Evolutionary conservation across 768 basidiomycete genomes (phyloP), one percentile per base, ranked within the genome.

Genomic region (Hypholoma sublateritium): DNA sequence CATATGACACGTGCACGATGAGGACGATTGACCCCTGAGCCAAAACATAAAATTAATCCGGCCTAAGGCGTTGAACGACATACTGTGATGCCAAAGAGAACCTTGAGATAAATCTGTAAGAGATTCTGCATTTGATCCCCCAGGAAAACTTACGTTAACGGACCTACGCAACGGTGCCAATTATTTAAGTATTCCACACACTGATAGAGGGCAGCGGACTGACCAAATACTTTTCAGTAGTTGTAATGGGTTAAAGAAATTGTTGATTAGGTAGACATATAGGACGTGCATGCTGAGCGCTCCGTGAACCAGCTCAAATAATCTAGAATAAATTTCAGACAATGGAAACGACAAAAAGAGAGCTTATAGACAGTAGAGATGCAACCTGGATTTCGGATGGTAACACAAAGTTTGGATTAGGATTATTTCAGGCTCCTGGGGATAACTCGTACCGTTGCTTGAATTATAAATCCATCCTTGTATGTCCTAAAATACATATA

Each of bases 401-500:
- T 32, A 32, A 32, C 35, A 36, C n/a, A n/a, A n/a, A n/a, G n/a
- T n/a, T n/a, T n/a, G n/a, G n/a, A n/a, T n/a, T n/a, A n/a, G n/a
- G n/a, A n/a, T n/a, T n/a, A n/a, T n/a, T n/a, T n/a, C n/a, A n/a
- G n/a, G n/a, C n/a, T n/a, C n/a, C n/a, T n/a, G n/a, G n/a, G n/a
- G n/a, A n/a, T 5, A 6, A 32, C 9, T 22, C 50, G 9, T 19
- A 53, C 52, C 42, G 43, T 44, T n/a, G 17, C 3, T 17, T 45
- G 25, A 32, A 45, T 19, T 12, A 56, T 21, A n/a, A 55, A 39
- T n/a, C 28, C 21, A 48, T 60, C 59, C 5, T 51, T 48, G 28
- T 56, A 60, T 5, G 43, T 56, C 42, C 55, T 56, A 44, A 60
- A 60, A 35, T 60, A 60, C 21, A 43, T 55, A 36, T 53, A 55